Percentiles rank a stretch among this genome's conserved stretches.
These are phyloP conservation scores for Mortierella sp. DNA, from an alignment of 371 early-diverging fungal genomes.

Conservation along the genomic window DNA sequence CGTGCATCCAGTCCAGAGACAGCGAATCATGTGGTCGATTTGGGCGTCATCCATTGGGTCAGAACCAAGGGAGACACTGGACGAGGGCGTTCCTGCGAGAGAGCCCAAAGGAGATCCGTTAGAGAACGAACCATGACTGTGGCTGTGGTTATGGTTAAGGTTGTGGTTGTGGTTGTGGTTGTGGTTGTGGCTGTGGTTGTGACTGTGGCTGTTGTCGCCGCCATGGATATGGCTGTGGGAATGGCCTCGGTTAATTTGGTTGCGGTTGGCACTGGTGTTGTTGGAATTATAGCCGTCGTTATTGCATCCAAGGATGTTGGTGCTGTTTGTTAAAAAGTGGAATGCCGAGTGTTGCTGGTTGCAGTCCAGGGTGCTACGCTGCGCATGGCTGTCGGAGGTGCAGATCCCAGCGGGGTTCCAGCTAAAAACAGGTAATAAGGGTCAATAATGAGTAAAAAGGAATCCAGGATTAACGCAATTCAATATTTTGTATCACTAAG, in stretches of 20 bases:
- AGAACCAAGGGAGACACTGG: conserved; percentile 27
- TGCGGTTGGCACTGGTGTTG: not conserved
- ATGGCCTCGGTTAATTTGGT: not conserved
- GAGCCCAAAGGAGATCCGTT: conserved; percentile 25
- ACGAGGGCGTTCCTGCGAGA: conserved; percentile 28
- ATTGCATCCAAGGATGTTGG: not conserved
- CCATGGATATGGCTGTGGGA: conserved; percentile 2
- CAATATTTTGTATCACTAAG: not conserved
- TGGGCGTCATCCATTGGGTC: conserved; percentile 44
- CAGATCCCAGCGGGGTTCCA: conserved; percentile 29
- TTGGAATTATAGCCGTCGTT: not conserved
- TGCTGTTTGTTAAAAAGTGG: conserved; percentile 27
- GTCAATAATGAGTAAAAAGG: not conserved
- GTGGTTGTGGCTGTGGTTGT: conserved; percentile 1
- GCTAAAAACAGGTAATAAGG: conserved; percentile 23
- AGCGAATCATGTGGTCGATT: conserved; percentile 59
- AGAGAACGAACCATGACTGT: conserved; percentile 15
- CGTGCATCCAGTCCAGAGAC: conserved; percentile 88
- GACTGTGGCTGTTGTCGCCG: not conserved
- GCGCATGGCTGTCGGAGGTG: conserved; percentile 19
- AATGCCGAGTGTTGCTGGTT: conserved; percentile 37
- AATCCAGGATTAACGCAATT: not conserved
- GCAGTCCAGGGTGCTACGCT: conserved; percentile 4
- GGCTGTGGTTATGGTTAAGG: conserved; percentile 14
- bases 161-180: not conserved